Base-by-base conservation (phyloP, 306 rosid genomes). In the Dryas alaskensis region DNA sequence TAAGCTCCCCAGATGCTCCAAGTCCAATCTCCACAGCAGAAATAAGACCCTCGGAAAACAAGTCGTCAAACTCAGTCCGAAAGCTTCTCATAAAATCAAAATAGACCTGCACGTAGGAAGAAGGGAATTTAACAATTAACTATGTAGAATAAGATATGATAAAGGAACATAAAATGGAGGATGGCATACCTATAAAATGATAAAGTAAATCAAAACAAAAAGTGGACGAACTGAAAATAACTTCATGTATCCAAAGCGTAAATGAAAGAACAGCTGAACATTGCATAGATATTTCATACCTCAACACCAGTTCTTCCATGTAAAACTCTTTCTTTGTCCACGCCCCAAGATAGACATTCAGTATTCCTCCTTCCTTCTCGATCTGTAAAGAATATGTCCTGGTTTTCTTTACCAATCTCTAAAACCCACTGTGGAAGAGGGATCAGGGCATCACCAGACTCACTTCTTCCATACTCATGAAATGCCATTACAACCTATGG, bases 21-120 rank as follows among this genome's bases (percentile, higher is more conserved):
- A 94, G 92, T 58, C 99, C 97, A 69, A 92, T 81, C 80, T 94
- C 99, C 65, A 94, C 79, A 13, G 91, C 87, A 89, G 86, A 90
- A 80, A 94, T 79, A 31, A 87, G 68, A 79, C 96, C 96, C 81
- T 83, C 97, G 2, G 76, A 83, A 82, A 92, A 91, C 84, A 94
- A 76, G 86, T 92, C 97, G 76, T 83, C 96, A 90, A 92, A 94
- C 82, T 94, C 97, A 5, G 92, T 87, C 53, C 92, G 96, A 53
- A 94, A 94, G 87, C 97, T 89, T 89, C 99, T 87, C 99, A 94
- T 91, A 81, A 94, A 86, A 80, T 94, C 99, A 84, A 89, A 94
- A 81, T 91, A 94, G 53, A 94, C 97, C 99, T 94, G 90, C 60
- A 80, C 46, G 42, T 62, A 27, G 39, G 27, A n/a, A 7, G 40